Evolutionary conservation across 176 grass and related monocot genomes (phyloP).

Genomic region (Musa itinerans): DNA sequence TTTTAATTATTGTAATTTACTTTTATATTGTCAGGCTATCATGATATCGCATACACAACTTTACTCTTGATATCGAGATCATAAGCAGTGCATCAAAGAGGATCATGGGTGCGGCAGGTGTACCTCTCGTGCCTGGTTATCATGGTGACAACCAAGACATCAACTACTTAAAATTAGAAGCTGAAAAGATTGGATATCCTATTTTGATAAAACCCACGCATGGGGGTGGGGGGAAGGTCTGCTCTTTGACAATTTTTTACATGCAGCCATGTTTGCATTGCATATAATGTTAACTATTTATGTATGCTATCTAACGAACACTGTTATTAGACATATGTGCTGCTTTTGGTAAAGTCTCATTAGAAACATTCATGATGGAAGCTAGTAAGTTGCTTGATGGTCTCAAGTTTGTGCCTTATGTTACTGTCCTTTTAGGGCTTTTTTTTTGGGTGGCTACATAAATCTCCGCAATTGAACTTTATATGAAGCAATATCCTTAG

Average conservation of each 20-base stretch:
- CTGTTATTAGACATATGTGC: background rate
- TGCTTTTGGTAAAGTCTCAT: background rate
- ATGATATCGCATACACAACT: background rate
- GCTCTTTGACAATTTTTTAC: background rate
- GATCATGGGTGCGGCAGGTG: constrained; percentile 89
- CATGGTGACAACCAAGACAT: constrained; percentile 75
- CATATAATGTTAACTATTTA: too few species aligned
- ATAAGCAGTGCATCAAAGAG: constrained; percentile 72
- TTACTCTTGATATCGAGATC: background rate
- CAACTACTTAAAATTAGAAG: constrained; percentile 64
- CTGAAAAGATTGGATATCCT: constrained; percentile 92
- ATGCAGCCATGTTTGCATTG: background rate
- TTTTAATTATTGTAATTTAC: background rate
- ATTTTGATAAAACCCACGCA: constrained; percentile 95
- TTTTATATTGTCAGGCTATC: background rate
- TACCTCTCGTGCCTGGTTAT: constrained; percentile 81
- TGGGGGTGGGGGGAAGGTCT: constrained; percentile 93
- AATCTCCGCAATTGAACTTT: too few species aligned
- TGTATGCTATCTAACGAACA: too few species aligned
- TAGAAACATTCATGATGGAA: background rate
- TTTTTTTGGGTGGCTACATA: too few species aligned
- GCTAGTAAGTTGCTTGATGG: background rate
- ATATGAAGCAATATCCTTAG: too few species aligned
- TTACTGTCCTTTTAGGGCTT: too few species aligned
- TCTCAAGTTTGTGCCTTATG: background rate